Evolutionary conservation across 108 stramenopile genomes (phyloP), one percentile per base, ranked within the genome.

Genomic region (Mayamaea pseudoterrestris): DNA sequence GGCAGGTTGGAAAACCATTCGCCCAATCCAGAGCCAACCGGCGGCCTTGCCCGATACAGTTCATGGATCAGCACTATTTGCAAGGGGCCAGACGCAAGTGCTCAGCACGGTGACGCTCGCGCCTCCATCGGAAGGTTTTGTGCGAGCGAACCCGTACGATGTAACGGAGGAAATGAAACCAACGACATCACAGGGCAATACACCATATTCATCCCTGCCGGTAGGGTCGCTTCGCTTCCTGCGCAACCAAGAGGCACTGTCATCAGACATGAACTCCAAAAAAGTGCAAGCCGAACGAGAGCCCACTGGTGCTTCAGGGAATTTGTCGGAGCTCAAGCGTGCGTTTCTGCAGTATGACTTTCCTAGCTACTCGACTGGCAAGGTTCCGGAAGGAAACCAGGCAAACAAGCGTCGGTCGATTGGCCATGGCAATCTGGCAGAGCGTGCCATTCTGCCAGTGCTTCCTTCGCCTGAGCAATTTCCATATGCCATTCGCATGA

Each of bases 311-410:
- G 78, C 74, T 46, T 72, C 73, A n/a, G 78, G 78, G 11, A 65
- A 54, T 23, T 45, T 80, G 35, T 50, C 46, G 25, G 78, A 80
- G 48, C 56, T 68, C 1, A 61, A 55, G 35, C 55, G 79, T 21
- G 60, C 61, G 30, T 80, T 81, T 42, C 56, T 93, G 1, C 88
- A 90, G 49, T 93, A 93, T 47, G 93, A 93, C 48, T 93, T 93
- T 50, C 88, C 93, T 8, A 59, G 78, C 12, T 88, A 68, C 52
- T 69, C 70, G 36, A 80, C 66, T 5, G 85, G 83, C 6, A 66
- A 62, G 32, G 55, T 72, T 14, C 60, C 53, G 39, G 74, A 61
- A 47, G 52, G 57, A n/a, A 47, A 50, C 0, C 41, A 53, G 5
- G 62, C 58, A 8, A 32, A 58, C 2, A 90, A 81, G 53, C 68